phyloP scores from a whole-genome alignment of 1,284 basidiomycete species.

The Tausonia pullulans region DNA sequence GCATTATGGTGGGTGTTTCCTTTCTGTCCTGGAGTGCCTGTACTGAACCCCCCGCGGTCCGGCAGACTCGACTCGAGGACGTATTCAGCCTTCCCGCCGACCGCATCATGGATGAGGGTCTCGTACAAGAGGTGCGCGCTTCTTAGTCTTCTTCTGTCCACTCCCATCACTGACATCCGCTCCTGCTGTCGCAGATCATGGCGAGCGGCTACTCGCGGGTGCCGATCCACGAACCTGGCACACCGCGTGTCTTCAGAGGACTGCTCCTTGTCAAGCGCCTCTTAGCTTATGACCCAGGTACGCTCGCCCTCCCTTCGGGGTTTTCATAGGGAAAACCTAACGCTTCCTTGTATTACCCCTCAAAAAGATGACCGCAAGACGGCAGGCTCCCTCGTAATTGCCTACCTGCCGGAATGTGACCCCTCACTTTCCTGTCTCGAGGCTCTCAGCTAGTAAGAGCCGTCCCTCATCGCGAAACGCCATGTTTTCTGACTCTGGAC shows the following conservation, averaged over 20 bases:
- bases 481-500: slow-evolving; percentile 11
- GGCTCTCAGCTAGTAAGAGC: slow-evolving; percentile 25
- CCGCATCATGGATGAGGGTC: slow-evolving; percentile 43
- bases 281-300: slow-evolving; percentile 2
- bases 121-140: slow-evolving; percentile 56
- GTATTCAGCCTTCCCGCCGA: slow-evolving; percentile 38
- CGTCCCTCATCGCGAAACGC: background rate
- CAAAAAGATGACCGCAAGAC: background rate
- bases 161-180: background rate
- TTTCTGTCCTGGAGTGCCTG: background rate
- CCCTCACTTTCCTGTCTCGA: slow-evolving; percentile 39
- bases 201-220: slow-evolving; percentile 78
- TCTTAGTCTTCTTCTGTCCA: slow-evolving; percentile 1
- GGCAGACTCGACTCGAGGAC: slow-evolving; percentile 36
- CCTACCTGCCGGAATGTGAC: slow-evolving; percentile 46
- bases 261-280: slow-evolving; percentile 69
- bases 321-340: too few species aligned
- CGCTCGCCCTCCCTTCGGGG: background rate
- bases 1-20: slow-evolving; percentile 49
- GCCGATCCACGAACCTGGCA: slow-evolving; percentile 66
- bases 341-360: background rate
- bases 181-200: slow-evolving; percentile 40
- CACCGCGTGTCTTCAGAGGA: slow-evolving; percentile 56
- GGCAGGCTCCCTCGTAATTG: background rate
- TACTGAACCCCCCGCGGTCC: too few species aligned